A percentile compares a stretch with the other conserved stretches of the same genome.
These are phyloP conservation scores for Syzygium syzygioides DNA, from an alignment of 441 rosid species.

Conservation along the genomic window DNA sequence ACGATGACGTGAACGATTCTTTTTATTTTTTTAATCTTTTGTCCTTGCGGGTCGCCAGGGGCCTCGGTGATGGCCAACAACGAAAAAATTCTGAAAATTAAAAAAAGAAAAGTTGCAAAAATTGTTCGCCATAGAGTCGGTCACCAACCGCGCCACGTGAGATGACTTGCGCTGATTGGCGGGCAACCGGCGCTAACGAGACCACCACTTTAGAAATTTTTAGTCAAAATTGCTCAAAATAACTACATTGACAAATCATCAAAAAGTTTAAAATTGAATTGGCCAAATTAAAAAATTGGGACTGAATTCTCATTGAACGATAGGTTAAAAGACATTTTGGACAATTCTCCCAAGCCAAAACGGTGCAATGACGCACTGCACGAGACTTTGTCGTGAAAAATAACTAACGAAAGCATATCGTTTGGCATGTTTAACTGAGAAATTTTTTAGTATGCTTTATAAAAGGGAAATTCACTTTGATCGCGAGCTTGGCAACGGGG, in stretches of 20 bases:
- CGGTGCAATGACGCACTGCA: not conserved
- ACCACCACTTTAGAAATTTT: fast-evolving
- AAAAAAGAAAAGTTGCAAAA: not conserved
- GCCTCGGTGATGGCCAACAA: fast-evolving
- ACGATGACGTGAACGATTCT: fast-evolving
- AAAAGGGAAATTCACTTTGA: not conserved
- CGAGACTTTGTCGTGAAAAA: not conserved
- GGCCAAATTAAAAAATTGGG: fast-evolving
- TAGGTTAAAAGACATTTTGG: not conserved
- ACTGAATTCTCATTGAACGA: fast-evolving
- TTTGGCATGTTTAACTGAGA: not conserved
- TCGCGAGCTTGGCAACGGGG: not conserved
- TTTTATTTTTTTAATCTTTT: not conserved
- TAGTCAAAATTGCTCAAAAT: not conserved
- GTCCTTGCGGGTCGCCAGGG: not conserved
- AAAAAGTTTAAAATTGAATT: not conserved
- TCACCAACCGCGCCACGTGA: fast-evolving
- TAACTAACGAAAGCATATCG: not conserved
- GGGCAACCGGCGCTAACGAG: fast-evolving
- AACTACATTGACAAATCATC: not conserved
- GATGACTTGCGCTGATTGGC: too few relatives aligned
- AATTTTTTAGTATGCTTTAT: too few relatives aligned
- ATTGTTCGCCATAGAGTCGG: not conserved
- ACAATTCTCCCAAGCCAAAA: not conserved
- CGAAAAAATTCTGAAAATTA: too few relatives aligned